Base-by-base conservation (phyloP, 2,329 filamentous ascomycete genomes). In the Fusarium pseudograminearum region DNA sequence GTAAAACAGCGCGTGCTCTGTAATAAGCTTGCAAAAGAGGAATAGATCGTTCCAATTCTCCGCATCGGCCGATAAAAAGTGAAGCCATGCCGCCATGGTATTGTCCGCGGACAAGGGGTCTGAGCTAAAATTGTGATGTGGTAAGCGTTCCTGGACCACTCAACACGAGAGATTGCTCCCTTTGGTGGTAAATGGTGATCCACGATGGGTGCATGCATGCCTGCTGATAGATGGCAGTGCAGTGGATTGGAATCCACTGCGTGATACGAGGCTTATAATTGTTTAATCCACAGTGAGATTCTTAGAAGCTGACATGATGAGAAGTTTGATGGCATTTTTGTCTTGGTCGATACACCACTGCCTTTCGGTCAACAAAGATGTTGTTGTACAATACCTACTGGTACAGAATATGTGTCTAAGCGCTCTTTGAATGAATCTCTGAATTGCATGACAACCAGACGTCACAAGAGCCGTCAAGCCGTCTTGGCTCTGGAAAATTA, bases 401-500 rank as follows among this genome's bases (percentile, higher is more conserved):
- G 26, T 28, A 30, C 10, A 4, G 12, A 30, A 10, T 30, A 30
- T 12, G 31, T 61, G 52, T 52, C 30, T 36, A 60, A 34, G 55
- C 36, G 61, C 52, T 46, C 28, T 52, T 41, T 20, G 41, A 30
- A 36, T 41, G 41, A 36, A 36, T 41, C 26, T 20, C 26, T 34
- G 30, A 26, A 33, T 42, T n/a, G 34, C 28, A 52, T 65, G 42
- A 47, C 38, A 22, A 14, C 10, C 40, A 46, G 30, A 61, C 18
- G 54, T 36, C 26, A 36, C 36, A 53, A 41, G 24, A 45, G 46
- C 61, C 66, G 61, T 34, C 62, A 54, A 58, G 57, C 44, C 52
- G 66, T 70, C 67, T 69, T 69, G 67, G 67, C 61, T 48, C 18
- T 53, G 51, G 31, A 41, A 41, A 67, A 65, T 66, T 40, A 46